phyloP scores from a whole-genome alignment of 1,284 basidiomycete genomes.

The Athelia sp. region DNA sequence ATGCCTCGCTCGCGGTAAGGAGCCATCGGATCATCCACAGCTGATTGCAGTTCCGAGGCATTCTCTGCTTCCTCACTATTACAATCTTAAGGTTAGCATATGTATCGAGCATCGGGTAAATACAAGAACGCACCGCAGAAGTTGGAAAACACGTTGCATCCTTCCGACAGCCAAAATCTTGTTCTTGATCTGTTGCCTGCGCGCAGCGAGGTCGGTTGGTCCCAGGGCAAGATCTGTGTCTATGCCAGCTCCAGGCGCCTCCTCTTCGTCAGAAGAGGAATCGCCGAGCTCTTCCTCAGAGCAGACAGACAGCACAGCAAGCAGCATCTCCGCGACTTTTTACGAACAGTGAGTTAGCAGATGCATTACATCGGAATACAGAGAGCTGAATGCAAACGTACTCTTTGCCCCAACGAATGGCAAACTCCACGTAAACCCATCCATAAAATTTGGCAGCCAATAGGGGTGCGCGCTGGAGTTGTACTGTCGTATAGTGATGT shows the following conservation, averaged over 20 bases:
- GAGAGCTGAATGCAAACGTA: constrained; percentile 30
- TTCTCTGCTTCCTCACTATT: constrained; percentile 90
- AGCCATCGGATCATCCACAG: constrained; percentile 25
- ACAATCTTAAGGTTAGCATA: not conserved
- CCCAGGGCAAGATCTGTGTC: constrained; percentile 28
- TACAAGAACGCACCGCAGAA: constrained; percentile 61
- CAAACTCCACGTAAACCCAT: constrained; percentile 98
- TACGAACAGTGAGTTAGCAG: too few species aligned
- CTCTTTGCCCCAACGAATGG: constrained; percentile 99
- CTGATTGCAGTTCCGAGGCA: constrained; percentile 80
- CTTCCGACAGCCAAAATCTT: constrained; percentile 92
- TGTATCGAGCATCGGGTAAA: constrained; percentile 1
- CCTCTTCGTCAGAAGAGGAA: constrained; percentile 35
- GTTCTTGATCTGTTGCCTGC: constrained; percentile 85
- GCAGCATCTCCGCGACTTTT: constrained; percentile 92
- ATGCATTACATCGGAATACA: too few species aligned
- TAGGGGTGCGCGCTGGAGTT: constrained; percentile 91
- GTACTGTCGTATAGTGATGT: constrained; percentile 96
- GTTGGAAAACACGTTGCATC: constrained; percentile 88
- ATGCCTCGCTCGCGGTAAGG: constrained; percentile 21
- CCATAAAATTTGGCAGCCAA: constrained; percentile 97
- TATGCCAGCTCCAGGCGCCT: constrained; percentile 21
- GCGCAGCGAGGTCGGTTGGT: constrained; percentile 37
- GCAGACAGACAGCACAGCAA: constrained; percentile 92
- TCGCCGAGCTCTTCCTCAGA: constrained; percentile 92